A percentile compares a stretch with the other conserved stretches of the same genome.
Conservation (phyloP, 108 stramenopile species). For the Cyclotella sp. region DNA sequence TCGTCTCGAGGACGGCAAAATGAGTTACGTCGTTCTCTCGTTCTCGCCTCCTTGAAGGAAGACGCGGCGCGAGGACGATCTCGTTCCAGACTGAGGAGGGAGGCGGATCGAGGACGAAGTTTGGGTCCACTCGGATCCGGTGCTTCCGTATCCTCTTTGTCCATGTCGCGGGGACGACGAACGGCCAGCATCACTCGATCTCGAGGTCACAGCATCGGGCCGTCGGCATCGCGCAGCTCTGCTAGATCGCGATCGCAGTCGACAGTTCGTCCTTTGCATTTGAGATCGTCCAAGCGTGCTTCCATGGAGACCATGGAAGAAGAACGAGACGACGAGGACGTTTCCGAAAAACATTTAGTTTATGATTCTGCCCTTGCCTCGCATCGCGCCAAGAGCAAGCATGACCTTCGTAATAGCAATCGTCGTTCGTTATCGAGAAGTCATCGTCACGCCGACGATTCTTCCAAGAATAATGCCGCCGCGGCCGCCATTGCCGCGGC, state of each 20-base stretch:
- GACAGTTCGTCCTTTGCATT: neutral
- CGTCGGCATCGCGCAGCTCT: neutral
- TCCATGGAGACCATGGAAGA: slow-evolving; percentile 24
- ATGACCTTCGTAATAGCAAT: neutral
- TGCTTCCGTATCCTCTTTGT: neutral
- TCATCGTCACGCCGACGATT: neutral
- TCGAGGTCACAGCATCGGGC: neutral
- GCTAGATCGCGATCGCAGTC: neutral
- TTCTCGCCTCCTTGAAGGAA: neutral
- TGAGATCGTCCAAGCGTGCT: neutral
- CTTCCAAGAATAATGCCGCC: neutral
- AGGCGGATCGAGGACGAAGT: slow-evolving; percentile 4
- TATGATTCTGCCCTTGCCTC: neutral
- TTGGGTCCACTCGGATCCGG: neutral
- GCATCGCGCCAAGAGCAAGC: neutral
- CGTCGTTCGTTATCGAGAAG: neutral
- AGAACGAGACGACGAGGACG: slow-evolving; percentile 13
- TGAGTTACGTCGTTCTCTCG: neutral
- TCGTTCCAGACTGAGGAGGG: neutral
- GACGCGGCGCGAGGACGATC: neutral
- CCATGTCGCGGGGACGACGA: no score
- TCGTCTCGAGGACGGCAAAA: slow-evolving; percentile 6
- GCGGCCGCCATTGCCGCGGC: slow-evolving; percentile 10
- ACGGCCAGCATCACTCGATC: neutral
- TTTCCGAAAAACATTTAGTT: slow-evolving; percentile 4